Percentiles rank a stretch among this genome's conserved stretches.
Conservation (phyloP, 768 basidiomycete genomes). For the Epithele typhae region DNA sequence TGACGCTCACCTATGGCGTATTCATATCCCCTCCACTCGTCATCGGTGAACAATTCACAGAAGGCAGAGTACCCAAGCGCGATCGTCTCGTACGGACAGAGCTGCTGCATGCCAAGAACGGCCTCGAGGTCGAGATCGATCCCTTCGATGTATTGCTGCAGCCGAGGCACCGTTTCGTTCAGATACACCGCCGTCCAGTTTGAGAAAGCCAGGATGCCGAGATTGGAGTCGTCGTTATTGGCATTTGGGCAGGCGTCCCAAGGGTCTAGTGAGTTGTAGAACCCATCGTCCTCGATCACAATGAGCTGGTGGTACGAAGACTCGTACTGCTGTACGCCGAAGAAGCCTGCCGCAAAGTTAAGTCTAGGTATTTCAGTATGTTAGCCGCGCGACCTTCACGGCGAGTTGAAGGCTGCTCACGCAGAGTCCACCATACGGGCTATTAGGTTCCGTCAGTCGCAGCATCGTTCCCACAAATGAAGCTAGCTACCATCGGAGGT, state of each 20-base stretch:
- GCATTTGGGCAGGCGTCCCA: constrained; percentile 32
- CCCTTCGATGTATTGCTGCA: constrained; percentile 30
- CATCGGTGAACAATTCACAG: constrained; percentile 46
- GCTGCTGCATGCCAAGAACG: constrained; percentile 32
- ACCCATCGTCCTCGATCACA: constrained; percentile 38
- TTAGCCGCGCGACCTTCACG: too few species aligned
- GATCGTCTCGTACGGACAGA: constrained; percentile 45
- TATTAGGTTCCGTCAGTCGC: neutral
- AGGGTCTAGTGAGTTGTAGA: constrained; percentile 46
- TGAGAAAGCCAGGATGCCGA: constrained; percentile 18
- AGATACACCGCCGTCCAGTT: constrained; percentile 41
- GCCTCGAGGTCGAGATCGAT: constrained; percentile 27
- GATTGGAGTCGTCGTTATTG: constrained; percentile 21
- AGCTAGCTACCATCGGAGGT: constrained; percentile 34
- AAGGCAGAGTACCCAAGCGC: constrained; percentile 47
- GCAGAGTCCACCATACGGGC: constrained; percentile 33
- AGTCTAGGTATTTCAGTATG: too few species aligned
- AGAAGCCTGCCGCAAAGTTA: constrained; percentile 51
- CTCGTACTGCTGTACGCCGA: constrained; percentile 37
- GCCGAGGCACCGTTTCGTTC: constrained; percentile 29
- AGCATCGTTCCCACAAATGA: neutral
- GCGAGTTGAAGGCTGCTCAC: constrained; percentile 11
- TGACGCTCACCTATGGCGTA: constrained; percentile 31
- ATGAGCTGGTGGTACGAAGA: constrained; percentile 43
- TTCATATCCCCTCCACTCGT: constrained; percentile 49